Evolutionary conservation across 805 yeast species (phyloP).

Genomic region (Candida michaelii): DNA sequence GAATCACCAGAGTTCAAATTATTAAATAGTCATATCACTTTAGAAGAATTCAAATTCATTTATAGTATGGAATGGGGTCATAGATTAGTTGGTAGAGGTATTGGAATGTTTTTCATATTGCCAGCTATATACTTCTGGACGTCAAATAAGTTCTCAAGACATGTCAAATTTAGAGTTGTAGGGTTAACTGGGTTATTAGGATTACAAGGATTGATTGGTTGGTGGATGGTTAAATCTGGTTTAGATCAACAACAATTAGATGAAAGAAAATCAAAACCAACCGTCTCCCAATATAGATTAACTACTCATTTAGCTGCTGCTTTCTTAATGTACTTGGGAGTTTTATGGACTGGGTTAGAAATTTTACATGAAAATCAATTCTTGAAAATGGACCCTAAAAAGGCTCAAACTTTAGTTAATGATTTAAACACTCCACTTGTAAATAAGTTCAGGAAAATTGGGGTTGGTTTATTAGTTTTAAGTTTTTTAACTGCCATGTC

Average conservation of each 20-base stretch:
- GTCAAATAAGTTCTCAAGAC: conserved; percentile 61
- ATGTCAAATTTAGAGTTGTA: conserved; percentile 64
- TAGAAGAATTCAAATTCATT: conserved; percentile 93
- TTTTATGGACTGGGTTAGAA: conserved; percentile 87
- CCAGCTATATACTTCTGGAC: conserved; percentile 85
- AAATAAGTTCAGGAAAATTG: conserved; percentile 53
- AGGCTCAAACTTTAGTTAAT: conserved; percentile 52
- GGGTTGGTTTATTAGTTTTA: conserved; percentile 59
- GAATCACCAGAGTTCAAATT: conserved; percentile 89
- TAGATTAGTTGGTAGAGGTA: conserved; percentile 85
- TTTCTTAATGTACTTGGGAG: conserved; percentile 80
- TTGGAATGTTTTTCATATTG: conserved; percentile 76
- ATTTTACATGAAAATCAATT: conserved; percentile 72
- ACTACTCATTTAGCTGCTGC: conserved; percentile 96
- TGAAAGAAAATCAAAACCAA: conserved; percentile 89
- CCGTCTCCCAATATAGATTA: conserved; percentile 92
- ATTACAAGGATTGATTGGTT: conserved; percentile 92
- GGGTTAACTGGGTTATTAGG: conserved; percentile 80
- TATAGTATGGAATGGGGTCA: conserved; percentile 98
- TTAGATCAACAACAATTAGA: conserved; percentile 75
- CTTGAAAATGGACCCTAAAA: conserved; percentile 54
- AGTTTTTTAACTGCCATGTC: conserved; percentile 92
- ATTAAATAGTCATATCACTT: conserved; percentile 81
- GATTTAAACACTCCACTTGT: conserved; percentile 63
- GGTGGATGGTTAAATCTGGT: conserved; percentile 99